A percentile compares a stretch with the other conserved stretches of the same genome.
These are phyloP conservation scores for Gleditsia sinensis DNA, from an alignment of 306 rosid genomes.

Conservation along the genomic window DNA sequence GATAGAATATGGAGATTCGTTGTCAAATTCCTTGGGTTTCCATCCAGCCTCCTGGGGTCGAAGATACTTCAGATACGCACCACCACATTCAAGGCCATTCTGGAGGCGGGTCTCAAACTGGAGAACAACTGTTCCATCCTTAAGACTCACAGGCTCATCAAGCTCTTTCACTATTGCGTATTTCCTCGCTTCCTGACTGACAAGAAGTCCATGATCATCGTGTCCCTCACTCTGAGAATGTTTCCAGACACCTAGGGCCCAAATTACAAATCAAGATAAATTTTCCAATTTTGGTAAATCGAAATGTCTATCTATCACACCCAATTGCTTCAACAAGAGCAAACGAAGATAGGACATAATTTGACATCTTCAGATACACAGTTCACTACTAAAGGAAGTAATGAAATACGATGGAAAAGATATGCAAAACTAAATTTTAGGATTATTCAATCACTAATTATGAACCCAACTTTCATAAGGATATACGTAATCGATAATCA, in stretches of 20 bases:
- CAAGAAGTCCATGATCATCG: conserved; percentile 88
- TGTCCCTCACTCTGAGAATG: conserved; percentile 94
- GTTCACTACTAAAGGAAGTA: not conserved
- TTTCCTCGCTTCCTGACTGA: conserved; percentile 85
- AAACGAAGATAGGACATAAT: not conserved
- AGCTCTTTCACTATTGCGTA: conserved; percentile 87
- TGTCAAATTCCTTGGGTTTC: conserved; percentile 78
- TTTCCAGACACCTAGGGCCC: conserved; percentile 81
- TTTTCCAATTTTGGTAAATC: not conserved
- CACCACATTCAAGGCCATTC: conserved; percentile 97
- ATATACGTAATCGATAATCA: not conserved
- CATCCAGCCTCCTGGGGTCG: conserved; percentile 90
- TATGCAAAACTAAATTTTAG: not conserved
- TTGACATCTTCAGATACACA: not conserved
- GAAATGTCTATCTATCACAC: not conserved
- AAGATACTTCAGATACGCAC: conserved; percentile 92
- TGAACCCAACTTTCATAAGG: not conserved
- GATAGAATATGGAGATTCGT: conserved; percentile 78
- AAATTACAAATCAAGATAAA: not conserved
- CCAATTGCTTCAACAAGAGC: not conserved
- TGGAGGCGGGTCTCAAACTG: conserved; percentile 93
- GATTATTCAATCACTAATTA: not conserved
- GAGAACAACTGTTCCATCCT: conserved; percentile 78
- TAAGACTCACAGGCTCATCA: conserved; percentile 60
- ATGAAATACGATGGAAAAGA: not conserved